These are phyloP conservation scores for Lachancea sp. DNA, from an alignment of 805 yeast genomes.

Conservation along the genomic window DNA sequence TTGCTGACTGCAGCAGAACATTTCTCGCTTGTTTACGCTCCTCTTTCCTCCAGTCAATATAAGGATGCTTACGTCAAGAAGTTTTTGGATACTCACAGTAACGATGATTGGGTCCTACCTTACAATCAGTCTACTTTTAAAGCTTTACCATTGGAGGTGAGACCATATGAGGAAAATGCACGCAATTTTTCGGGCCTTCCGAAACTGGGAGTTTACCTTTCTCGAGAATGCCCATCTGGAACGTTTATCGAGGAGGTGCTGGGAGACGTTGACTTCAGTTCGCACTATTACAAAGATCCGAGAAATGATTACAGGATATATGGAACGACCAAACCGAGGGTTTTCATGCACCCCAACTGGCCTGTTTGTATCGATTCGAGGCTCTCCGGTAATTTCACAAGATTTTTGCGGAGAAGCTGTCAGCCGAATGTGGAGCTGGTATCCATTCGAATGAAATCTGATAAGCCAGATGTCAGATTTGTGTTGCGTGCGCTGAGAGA, in stretches of 20 bases:
- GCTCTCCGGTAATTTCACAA: slow-evolving; percentile 63
- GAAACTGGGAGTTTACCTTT: slow-evolving; percentile 54
- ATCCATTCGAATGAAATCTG: slow-evolving; percentile 35
- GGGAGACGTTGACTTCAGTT: slow-evolving; percentile 68
- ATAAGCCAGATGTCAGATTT: slow-evolving; percentile 43
- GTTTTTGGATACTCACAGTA: slow-evolving; percentile 49
- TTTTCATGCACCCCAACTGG: slow-evolving; percentile 48
- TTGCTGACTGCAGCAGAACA: slow-evolving; percentile 35
- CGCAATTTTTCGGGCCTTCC: slow-evolving; percentile 63
- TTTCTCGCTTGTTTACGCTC: slow-evolving; percentile 30
- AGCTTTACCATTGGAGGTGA: slow-evolving; percentile 37
- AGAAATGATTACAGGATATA: slow-evolving; percentile 69
- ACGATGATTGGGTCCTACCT: slow-evolving; percentile 34
- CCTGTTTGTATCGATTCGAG: slow-evolving; percentile 77
- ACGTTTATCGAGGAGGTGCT: slow-evolving; percentile 53
- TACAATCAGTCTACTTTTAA: slow-evolving; percentile 15
- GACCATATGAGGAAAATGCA: slow-evolving; percentile 51
- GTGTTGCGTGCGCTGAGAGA: slow-evolving; percentile 50
- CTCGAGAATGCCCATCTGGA: slow-evolving; percentile 37
- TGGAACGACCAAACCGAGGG: slow-evolving; percentile 63
- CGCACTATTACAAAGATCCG: slow-evolving; percentile 55
- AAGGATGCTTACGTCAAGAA: slow-evolving; percentile 38
- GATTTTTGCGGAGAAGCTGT: slow-evolving; percentile 74
- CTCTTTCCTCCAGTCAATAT: slow-evolving; percentile 35
- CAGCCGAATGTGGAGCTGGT: slow-evolving; percentile 65